Conservation (phyloP, 805 yeast genomes). For the Saccharomycopsis sp. region DNA sequence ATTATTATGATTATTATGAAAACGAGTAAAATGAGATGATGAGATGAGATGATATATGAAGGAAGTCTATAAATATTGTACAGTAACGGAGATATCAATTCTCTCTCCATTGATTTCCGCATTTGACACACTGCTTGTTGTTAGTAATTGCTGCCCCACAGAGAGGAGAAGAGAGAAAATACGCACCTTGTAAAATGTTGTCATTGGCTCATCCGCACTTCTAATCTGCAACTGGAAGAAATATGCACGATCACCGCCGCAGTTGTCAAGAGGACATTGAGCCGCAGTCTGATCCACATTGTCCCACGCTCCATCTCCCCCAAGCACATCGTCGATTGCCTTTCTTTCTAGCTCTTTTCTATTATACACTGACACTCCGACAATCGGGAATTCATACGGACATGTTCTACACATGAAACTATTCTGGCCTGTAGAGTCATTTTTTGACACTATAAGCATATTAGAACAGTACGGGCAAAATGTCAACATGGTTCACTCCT, state of each 20-base stretch:
- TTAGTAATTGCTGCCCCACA: too few species aligned
- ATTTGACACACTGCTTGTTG: conserved; percentile 78
- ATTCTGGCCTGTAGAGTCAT: conserved; percentile 49
- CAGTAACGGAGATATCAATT: conserved; percentile 43
- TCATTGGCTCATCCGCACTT: conserved; percentile 99
- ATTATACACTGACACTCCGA: conserved; percentile 78
- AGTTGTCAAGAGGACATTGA: conserved; percentile 82
- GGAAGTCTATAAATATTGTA: background rate
- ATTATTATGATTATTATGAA: conserved; percentile 1
- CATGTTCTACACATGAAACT: conserved; percentile 87
- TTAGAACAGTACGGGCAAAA: conserved; percentile 94
- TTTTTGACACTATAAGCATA: conserved; percentile 69
- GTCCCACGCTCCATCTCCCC: conserved; percentile 98
- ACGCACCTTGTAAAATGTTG: conserved; percentile 74
- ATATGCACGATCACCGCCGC: conserved; percentile 89
- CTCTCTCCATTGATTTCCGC: conserved; percentile 96
- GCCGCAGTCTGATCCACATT: conserved; percentile 94
- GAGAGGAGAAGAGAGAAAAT: background rate
- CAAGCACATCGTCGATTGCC: conserved; percentile 92
- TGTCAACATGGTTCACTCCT: conserved; percentile 58
- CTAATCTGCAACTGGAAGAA: conserved; percentile 95
- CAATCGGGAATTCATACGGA: conserved; percentile 89
- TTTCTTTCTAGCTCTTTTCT: conserved; percentile 78
- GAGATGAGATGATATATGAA: background rate
- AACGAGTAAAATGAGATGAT: too few species aligned